A percentile compares a stretch with the other conserved stretches of the same genome.
Conservation (phyloP, 495 filamentous ascomycete species). For the Penicillium goetzii region DNA sequence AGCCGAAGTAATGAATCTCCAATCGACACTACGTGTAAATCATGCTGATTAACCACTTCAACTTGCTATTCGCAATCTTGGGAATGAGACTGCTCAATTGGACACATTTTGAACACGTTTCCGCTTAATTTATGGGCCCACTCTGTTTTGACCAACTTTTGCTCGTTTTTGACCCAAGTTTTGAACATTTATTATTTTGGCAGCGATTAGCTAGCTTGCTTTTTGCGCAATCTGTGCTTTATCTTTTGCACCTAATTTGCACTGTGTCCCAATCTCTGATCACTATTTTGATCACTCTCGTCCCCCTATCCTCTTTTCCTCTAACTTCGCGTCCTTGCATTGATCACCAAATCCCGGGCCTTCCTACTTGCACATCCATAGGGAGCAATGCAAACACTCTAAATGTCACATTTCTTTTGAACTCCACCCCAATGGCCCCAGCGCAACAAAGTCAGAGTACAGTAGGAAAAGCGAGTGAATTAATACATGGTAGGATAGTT, state of each 20-base stretch:
- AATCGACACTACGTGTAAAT: not conserved
- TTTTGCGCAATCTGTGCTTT: not conserved
- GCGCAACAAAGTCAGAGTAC: too few species aligned
- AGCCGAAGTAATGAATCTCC: not conserved
- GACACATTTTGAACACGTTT: not conserved
- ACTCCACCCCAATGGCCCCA: not conserved
- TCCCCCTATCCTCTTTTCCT: too few species aligned
- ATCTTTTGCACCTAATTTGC: not conserved
- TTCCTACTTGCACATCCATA: too few species aligned
- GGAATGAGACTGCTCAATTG: not conserved
- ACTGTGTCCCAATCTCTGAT: not conserved
- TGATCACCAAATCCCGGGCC: not conserved
- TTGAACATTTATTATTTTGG: not conserved
- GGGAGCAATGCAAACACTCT: too few species aligned
- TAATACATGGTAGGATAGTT: too few species aligned
- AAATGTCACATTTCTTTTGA: too few species aligned
- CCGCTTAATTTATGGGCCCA: not conserved
- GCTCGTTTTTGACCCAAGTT: not conserved
- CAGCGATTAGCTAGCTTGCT: too few species aligned
- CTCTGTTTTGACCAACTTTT: not conserved
- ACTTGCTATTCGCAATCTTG: not conserved
- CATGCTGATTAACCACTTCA: not conserved
- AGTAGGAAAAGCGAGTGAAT: too few species aligned
- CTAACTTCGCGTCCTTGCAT: not conserved
- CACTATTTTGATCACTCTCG: not conserved